phyloP scores from a whole-genome alignment of 129 eudicot species.

The Chrysanthemum makinoi region DNA sequence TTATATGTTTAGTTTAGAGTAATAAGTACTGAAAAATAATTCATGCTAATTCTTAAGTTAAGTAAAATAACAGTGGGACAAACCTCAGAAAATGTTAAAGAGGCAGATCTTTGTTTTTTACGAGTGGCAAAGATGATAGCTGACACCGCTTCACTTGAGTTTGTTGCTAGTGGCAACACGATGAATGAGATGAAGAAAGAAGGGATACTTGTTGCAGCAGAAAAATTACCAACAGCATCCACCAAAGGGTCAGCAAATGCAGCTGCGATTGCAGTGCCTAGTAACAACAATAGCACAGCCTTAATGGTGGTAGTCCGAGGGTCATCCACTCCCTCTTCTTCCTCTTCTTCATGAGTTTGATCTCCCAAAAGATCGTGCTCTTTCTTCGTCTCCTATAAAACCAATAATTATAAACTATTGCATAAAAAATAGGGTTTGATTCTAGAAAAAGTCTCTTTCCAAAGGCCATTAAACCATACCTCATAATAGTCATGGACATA shows the following conservation, averaged over 20 bases:
- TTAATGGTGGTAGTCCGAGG: conserved; percentile 57
- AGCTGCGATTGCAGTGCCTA: conserved; percentile 85
- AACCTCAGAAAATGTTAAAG: conserved; percentile 96
- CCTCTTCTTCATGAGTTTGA: conserved; percentile 43
- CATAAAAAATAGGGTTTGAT: neutral
- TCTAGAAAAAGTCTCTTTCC: neutral
- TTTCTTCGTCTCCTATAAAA: conserved; percentile 57
- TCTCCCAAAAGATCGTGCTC: conserved; percentile 66
- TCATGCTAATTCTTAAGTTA: neutral
- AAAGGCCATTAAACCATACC: conserved; percentile 33
- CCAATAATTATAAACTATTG: conserved; percentile 8
- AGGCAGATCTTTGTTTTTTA: conserved; percentile 80
- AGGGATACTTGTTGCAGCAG: conserved; percentile 81
- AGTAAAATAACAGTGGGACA: conserved; percentile 13
- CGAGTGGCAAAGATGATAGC: conserved; percentile 84
- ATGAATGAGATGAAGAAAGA: conserved; percentile 91
- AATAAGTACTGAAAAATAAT: neutral
- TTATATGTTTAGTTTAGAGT: no score
- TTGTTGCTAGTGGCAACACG: conserved; percentile 84
- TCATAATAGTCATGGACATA: conserved; percentile 54
- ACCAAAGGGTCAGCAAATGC: conserved; percentile 97
- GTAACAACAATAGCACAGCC: conserved; percentile 61
- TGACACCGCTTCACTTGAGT: conserved; percentile 94
- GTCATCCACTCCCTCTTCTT: conserved; percentile 54
- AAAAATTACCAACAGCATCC: conserved; percentile 79